Percentiles rank a stretch among this genome's conserved stretches.
These are phyloP conservation scores for Jacaranda mimosifolia DNA, from an alignment of 257 asterid genomes.

Conservation along the genomic window DNA sequence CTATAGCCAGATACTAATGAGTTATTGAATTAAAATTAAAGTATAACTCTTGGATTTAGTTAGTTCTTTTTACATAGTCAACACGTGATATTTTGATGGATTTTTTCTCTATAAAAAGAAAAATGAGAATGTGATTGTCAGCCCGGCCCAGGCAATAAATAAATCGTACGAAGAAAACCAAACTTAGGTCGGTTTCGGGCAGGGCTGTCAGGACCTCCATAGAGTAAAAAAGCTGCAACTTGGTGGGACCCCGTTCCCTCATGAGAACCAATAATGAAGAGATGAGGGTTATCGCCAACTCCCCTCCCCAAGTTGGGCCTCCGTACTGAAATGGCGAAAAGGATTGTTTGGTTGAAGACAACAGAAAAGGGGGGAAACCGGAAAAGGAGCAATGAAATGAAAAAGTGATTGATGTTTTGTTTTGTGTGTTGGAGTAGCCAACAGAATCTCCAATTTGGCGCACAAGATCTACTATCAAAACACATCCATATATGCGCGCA, in stretches of 20 bases:
- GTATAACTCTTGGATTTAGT: no score
- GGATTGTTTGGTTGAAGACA: not conserved
- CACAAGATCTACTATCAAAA: slow-evolving; percentile 19
- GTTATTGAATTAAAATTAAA: no score
- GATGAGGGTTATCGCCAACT: slow-evolving; percentile 19
- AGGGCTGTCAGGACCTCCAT: slow-evolving; percentile 4
- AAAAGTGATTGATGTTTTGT: slow-evolving; percentile 35
- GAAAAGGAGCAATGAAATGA: not conserved
- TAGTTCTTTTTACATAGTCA: no score
- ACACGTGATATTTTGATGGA: no score
- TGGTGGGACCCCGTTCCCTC: slow-evolving; percentile 2
- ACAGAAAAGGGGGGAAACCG: not conserved
- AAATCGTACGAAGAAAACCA: slow-evolving; percentile 4
- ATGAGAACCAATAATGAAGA: not conserved
- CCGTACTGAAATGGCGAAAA: not conserved
- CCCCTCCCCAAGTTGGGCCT: not conserved
- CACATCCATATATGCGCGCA: not conserved
- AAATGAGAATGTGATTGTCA: not conserved
- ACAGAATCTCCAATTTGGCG: slow-evolving; percentile 32
- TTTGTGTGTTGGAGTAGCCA: slow-evolving; percentile 30
- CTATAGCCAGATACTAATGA: no score
- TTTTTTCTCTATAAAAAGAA: not conserved
- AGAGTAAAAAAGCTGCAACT: not conserved
- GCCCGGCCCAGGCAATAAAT: slow-evolving; percentile 30
- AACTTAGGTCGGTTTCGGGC: slow-evolving; percentile 19